Conservation (phyloP, 2,329 filamentous ascomycete species). For the Xylariaceae sp. region DNA sequence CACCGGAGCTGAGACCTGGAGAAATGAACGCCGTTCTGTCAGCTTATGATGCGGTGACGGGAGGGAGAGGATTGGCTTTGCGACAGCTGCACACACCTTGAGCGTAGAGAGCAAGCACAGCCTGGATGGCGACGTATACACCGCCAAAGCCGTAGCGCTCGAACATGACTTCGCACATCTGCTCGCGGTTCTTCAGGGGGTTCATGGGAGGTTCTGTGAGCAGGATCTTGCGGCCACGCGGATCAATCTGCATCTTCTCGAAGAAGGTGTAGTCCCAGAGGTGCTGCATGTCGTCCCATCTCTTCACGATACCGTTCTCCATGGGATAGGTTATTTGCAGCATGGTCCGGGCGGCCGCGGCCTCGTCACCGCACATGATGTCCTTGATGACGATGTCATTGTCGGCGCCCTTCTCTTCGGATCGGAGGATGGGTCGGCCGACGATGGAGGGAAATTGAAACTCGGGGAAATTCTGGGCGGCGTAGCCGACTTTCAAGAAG, state of each 20-base stretch:
- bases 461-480: conserved; percentile 98
- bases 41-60: neutral
- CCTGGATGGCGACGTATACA: conserved; percentile 97
- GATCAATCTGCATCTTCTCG: conserved; percentile 93
- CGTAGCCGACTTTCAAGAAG: conserved; percentile 99
- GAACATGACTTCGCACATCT: conserved; percentile 99
- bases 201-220: conserved; percentile 98
- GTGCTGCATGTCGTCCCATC: conserved; percentile 99
- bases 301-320: conserved; percentile 99
- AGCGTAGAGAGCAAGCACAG: conserved; percentile 90
- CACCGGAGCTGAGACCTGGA: conserved; percentile 76
- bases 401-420: conserved; percentile 70
- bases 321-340: conserved; percentile 98
- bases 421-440: conserved; percentile 92
- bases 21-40: neutral
- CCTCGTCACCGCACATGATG: conserved; percentile 99
- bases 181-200: conserved; percentile 89
- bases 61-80: neutral
- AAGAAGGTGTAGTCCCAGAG: conserved; percentile 98
- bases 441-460: conserved; percentile 98
- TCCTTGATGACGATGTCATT: conserved; percentile 80
- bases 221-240: conserved; percentile 90
- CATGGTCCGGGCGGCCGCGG: conserved; percentile 91
- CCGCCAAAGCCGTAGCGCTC: conserved; percentile 94
- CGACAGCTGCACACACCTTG: conserved; percentile 60